Evolutionary conservation across 352 stramenopile species (phyloP), one percentile per base, ranked within the genome.

Genomic region (Phytophthora gonapodyides): DNA sequence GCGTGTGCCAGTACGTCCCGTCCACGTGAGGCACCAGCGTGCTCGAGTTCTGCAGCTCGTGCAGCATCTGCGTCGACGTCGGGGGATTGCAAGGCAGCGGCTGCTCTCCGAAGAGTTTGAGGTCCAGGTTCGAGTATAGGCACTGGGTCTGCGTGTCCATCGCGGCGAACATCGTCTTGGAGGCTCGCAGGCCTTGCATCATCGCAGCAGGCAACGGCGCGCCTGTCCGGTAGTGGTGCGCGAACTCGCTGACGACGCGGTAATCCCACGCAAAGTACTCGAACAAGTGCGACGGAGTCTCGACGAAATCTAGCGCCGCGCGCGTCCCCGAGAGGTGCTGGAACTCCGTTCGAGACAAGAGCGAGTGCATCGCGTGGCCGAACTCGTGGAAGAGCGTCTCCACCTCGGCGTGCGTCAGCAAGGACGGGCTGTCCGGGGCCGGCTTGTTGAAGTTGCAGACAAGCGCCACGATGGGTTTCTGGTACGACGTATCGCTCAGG

Each of bases 381-480:
- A 99, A 99, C 76, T 99, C 97, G 65, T 99, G 97, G 67, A 98
- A 98, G 5, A 99, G 82, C 7, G 97, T 99, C 82, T 99, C 95
- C 10, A 98, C 91, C 73, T 99, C 96, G 0, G 87, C 89, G 64
- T 99, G 97, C 7, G 80, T 88, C 47, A 95, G 51, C 27, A 95
- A 76, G 5, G 80, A 89, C 5, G 86, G 86, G 17, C 79, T 85
- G 27, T 77, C 72, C 2, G 84, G 80, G 12, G 81, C 82, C 1
- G 87, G 87, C 52, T 89, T 88, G 69, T 86, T 87, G 59, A 96
- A 96, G 53, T 96, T 96, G 73, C 85, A 94, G 6, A 94, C 96
- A 15, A 99, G 73, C 2, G 96, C 96, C 13, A 99, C 94, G 45
- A 98, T 90, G 1, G 97, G 97, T 50, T 93, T 91, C 76, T 99